Evolutionary conservation across 2,329 filamentous ascomycete species (phyloP).

Genomic region (Verruconis gallopava): DNA sequence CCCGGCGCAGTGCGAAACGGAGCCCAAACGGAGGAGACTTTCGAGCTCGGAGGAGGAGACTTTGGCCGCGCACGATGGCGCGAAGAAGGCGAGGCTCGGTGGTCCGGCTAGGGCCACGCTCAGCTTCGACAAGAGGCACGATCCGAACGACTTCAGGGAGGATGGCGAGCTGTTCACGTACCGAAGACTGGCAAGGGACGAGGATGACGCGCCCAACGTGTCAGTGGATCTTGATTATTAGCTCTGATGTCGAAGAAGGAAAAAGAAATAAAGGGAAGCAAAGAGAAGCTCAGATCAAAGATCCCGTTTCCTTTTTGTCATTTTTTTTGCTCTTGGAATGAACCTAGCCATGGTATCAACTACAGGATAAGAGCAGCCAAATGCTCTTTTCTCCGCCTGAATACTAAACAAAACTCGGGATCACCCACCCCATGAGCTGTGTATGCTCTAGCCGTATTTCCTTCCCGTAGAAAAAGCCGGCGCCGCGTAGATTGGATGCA

Average conservation of each 20-base stretch:
- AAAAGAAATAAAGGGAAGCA: too few relatives aligned
- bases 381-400: too few relatives aligned
- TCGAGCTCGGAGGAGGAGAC: not conserved
- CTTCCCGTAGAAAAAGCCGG: too few relatives aligned
- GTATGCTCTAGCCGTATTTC: too few relatives aligned
- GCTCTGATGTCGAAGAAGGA: too few relatives aligned
- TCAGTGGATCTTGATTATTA: not conserved
- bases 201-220: not conserved
- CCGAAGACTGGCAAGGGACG: not conserved
- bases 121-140: not conserved
- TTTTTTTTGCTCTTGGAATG: slow-evolving; percentile 19
- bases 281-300: not conserved
- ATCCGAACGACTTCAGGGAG: not conserved
- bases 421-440: too few relatives aligned
- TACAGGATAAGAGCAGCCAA: too few relatives aligned
- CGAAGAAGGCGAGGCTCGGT: not conserved
- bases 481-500: too few relatives aligned
- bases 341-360: too few relatives aligned
- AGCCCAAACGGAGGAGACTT: not conserved
- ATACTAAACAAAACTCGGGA: too few relatives aligned
- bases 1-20: too few relatives aligned
- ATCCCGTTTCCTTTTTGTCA: not conserved
- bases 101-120: not conserved
- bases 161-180: not conserved
- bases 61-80: not conserved